Evolutionary conservation across 306 rosid genomes (phyloP).

Genomic region (Cicer yamashitae): DNA sequence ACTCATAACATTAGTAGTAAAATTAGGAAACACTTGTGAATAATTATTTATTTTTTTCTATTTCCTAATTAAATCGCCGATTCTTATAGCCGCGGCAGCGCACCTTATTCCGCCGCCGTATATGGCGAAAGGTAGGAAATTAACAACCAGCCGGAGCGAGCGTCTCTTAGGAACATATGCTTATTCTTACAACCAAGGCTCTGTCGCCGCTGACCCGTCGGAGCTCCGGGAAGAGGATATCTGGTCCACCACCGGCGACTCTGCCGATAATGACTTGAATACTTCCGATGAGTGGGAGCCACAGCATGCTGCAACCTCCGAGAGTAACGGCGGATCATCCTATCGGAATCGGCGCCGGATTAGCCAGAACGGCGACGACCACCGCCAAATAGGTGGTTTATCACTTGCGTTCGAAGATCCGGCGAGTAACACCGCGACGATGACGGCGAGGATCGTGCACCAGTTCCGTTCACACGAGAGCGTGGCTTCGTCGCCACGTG

Average conservation of each 20-base stretch:
- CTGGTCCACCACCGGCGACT: constrained; percentile 65
- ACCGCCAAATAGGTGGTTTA: constrained; percentile 61
- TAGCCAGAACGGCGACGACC: constrained; percentile 39
- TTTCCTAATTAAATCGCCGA: background rate
- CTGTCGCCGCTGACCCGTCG: constrained; percentile 50
- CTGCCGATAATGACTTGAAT: constrained; percentile 37
- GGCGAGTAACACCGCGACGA: constrained; percentile 27
- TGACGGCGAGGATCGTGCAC: constrained; percentile 71
- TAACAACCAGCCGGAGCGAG: constrained; percentile 77
- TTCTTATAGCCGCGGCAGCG: constrained; percentile 21
- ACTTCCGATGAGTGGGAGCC: constrained; percentile 49
- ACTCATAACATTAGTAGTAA: constrained; percentile 16
- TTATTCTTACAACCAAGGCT: constrained; percentile 48
- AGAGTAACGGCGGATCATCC: constrained; percentile 40
- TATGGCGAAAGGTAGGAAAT: constrained; percentile 92
- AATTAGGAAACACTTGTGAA: background rate
- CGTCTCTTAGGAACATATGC: constrained; percentile 68
- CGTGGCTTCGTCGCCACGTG: constrained; percentile 46
- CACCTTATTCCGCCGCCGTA: constrained; percentile 45
- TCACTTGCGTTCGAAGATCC: constrained; percentile 74
- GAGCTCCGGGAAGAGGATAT: constrained; percentile 89
- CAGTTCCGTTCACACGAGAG: constrained; percentile 67
- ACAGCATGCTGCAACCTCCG: constrained; percentile 21
- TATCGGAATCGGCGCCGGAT: constrained; percentile 46
- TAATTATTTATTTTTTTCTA: background rate